Evolutionary conservation across 75 land plant species (phyloP).

Genomic region (Gnetum montanum): DNA sequence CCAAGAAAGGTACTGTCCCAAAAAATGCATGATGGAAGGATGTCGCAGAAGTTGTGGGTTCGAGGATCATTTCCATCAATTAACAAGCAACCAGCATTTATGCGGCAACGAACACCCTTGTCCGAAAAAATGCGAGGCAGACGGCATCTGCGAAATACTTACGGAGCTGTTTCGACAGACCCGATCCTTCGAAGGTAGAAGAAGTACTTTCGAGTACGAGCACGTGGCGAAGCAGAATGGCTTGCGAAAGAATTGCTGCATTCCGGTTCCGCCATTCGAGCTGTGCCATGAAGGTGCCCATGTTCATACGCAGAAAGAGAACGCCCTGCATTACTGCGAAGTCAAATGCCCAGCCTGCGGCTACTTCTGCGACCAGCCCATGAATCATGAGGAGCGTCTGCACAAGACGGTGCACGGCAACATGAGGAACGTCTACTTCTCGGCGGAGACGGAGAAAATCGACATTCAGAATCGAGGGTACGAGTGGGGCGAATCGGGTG

Average conservation of each 20-base stretch:
- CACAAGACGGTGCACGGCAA: slow-evolving; percentile 29
- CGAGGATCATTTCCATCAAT: not conserved
- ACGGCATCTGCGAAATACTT: slow-evolving; percentile 12
- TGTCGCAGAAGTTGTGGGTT: slow-evolving; percentile 8
- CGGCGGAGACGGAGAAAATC: slow-evolving; percentile 19
- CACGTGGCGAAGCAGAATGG: slow-evolving; percentile 19
- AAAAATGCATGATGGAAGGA: slow-evolving; percentile 9
- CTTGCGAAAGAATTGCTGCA: slow-evolving; percentile 12
- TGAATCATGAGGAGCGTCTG: slow-evolving; percentile 12
- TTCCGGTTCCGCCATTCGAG: slow-evolving; percentile 6
- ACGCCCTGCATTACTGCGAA: slow-evolving; percentile 28
- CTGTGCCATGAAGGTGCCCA: slow-evolving; percentile 10
- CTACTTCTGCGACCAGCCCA: slow-evolving; percentile 21
- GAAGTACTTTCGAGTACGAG: slow-evolving; percentile 17
- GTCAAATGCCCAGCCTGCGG: slow-evolving; percentile 17
- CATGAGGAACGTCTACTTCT: slow-evolving; percentile 15
- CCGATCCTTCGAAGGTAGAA: slow-evolving; percentile 8
- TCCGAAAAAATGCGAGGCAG: slow-evolving; percentile 4
- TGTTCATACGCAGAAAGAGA: slow-evolving; percentile 16
- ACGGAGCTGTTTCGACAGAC: slow-evolving; percentile 16
- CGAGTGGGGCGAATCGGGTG: slow-evolving; percentile 20
- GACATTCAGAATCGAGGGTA: slow-evolving; percentile 15
- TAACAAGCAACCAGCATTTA: slow-evolving; percentile 2
- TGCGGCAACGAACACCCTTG: slow-evolving; percentile 19
- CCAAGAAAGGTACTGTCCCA: slow-evolving; percentile 8